Evolutionary conservation across 805 yeast species (phyloP), one percentile per base, ranked within the genome.

Genomic region (Ogataea angusta): DNA sequence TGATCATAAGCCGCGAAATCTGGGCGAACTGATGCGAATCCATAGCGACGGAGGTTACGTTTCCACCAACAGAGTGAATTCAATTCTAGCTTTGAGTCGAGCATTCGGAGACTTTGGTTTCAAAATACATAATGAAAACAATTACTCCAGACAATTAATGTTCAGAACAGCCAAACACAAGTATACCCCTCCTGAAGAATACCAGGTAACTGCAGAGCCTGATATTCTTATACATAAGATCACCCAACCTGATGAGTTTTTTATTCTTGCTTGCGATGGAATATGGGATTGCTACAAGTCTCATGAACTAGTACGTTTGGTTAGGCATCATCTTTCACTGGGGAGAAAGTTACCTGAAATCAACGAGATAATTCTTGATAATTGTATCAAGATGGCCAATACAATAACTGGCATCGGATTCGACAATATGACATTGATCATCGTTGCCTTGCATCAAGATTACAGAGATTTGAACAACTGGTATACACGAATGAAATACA

Each of bases 221-320:
- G 95, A 85, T 52, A 74, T 83, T 2, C 66, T 84, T 27, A 67
- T 71, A 45, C 88, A 82, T 55, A 66, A 69, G 49, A 32, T 56
- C 5, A 60, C 70, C 15, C 49, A 51, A 1, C 56, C 61, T 14
- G 88, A 84, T 53, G 91, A 85, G 58, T 85, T 85, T 58, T 56
- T 85, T 15, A 73, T 85, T 2, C 61, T 85, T 39, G 91, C 88
- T 1, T 85, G 95, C 63, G 95, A 85, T 62, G 95, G 95, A 31
- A 79, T 85, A 33, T 85, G 90, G 91, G 93, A 85, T 59, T 72
- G 78, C 26, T 75, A 73, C 53, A 77, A 75, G 43, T 80, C 81
- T 48, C 70, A 68, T 31, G 76, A 78, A 38, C 54, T 85, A 38
- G 64, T 80, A 2, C 60, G 66, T 16, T 60, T 75, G 25, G 74